phyloP scores from a whole-genome alignment of 2,329 filamentous ascomycete genomes.

The Calonectria pseudoreteaudii region DNA sequence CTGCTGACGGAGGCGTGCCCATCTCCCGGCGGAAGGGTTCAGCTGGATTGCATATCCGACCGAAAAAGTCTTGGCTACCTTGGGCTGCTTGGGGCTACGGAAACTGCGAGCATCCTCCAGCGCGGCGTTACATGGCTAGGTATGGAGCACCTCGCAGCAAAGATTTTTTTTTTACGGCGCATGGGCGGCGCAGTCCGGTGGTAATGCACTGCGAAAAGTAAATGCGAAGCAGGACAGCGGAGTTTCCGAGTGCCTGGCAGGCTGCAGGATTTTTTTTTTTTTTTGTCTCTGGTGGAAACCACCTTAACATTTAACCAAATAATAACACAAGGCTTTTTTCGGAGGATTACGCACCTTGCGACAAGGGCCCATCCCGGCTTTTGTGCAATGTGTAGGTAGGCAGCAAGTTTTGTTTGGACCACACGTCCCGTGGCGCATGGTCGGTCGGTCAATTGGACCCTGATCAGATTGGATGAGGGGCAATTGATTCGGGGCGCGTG shows the following conservation, averaged over 20 bases:
- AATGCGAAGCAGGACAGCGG: constrained; percentile 20
- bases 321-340: constrained; percentile 26
- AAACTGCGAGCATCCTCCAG: constrained; percentile 1
- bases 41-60: neutral
- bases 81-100: neutral
- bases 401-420: constrained; percentile 28
- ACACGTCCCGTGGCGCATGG: constrained; percentile 30
- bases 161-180: neutral
- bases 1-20: constrained; percentile 1
- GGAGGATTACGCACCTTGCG: constrained; percentile 16
- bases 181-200: constrained; percentile 17
- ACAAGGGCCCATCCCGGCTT: constrained; percentile 15
- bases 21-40: neutral
- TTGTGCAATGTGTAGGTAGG: constrained; percentile 10
- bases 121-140: neutral
- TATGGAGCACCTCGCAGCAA: constrained; percentile 6
- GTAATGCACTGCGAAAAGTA: constrained; percentile 12
- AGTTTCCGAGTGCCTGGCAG: constrained; percentile 29
- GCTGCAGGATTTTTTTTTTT: constrained; percentile 31
- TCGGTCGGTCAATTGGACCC: constrained; percentile 31
- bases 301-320: constrained; percentile 5
- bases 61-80: neutral
- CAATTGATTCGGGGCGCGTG: constrained; percentile 7
- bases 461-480: constrained; percentile 25
- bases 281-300: neutral